phyloP scores from a whole-genome alignment of 2,329 filamentous ascomycete species.

The Talaromyces sp. region DNA sequence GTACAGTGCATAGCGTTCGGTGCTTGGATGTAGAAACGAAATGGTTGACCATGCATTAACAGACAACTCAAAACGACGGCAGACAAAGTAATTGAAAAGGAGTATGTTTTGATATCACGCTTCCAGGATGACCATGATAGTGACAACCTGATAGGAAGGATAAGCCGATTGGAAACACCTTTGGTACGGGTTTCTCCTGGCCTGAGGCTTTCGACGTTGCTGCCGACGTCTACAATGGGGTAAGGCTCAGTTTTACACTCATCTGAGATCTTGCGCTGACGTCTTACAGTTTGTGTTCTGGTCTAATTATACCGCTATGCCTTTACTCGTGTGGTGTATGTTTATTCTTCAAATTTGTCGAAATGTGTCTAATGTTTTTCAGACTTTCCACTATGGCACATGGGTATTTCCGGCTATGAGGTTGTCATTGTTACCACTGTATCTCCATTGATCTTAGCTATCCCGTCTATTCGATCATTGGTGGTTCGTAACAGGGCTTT shows the following conservation, averaged over 20 bases:
- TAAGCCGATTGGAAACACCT: constrained; percentile 64
- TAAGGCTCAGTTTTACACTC: constrained; percentile 41
- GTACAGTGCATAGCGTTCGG: constrained; percentile 41
- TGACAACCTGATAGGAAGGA: constrained; percentile 57
- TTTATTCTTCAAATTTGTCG: constrained; percentile 19
- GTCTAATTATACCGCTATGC: constrained; percentile 86
- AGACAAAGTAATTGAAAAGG: constrained; percentile 59
- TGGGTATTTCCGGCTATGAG: constrained; percentile 98
- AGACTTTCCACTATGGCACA: constrained; percentile 97
- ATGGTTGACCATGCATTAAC: constrained; percentile 31
- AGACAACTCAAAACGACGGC: constrained; percentile 48
- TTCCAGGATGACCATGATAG: constrained; percentile 3
- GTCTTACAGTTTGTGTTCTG: constrained; percentile 79
- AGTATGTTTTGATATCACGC: constrained; percentile 51
- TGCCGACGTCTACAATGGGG: constrained; percentile 87
- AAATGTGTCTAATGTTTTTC: constrained; percentile 19
- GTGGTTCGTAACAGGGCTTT: constrained; percentile 64
- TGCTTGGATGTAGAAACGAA: constrained; percentile 34
- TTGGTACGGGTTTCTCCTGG: constrained; percentile 68
- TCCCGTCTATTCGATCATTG: constrained; percentile 62
- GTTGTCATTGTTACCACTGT: constrained; percentile 78
- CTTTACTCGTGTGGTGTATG: constrained; percentile 89
- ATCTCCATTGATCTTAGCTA: constrained; percentile 72
- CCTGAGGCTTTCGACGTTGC: constrained; percentile 69
- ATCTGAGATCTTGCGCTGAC: constrained; percentile 22